phyloP scores from a whole-genome alignment of 257 asterid species.

The Buddleja alternifolia region DNA sequence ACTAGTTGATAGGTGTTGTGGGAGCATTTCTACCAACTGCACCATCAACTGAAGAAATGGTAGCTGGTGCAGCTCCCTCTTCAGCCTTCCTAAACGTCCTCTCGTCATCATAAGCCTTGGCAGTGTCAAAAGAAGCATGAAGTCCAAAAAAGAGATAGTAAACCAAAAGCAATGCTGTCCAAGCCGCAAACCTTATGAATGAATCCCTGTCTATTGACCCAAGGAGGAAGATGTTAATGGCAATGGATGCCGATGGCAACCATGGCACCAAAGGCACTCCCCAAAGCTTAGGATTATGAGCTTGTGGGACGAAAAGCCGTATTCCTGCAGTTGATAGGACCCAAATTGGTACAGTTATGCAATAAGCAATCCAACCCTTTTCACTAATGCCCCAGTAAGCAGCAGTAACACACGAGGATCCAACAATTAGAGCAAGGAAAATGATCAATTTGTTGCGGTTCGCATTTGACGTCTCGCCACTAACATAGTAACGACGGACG shows the following conservation, averaged over 20 bases:
- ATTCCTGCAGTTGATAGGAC: slow-evolving; percentile 42
- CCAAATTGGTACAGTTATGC: slow-evolving; percentile 56
- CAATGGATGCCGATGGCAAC: slow-evolving; percentile 60
- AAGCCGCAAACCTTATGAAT: slow-evolving; percentile 43
- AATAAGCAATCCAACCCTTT: slow-evolving; percentile 52
- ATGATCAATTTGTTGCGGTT: slow-evolving; percentile 41
- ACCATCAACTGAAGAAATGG: neutral
- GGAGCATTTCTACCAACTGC: neutral
- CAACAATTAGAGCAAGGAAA: slow-evolving; percentile 37
- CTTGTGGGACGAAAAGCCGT: slow-evolving; percentile 47
- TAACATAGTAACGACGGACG: slow-evolving; percentile 56
- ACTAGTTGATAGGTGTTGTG: neutral
- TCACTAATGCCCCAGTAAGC: slow-evolving; percentile 45
- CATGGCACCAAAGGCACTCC: slow-evolving; percentile 74
- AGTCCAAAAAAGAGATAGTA: slow-evolving; percentile 56
- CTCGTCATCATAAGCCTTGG: slow-evolving; percentile 36
- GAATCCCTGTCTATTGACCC: slow-evolving; percentile 53
- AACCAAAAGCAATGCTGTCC: slow-evolving; percentile 41
- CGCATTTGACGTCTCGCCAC: slow-evolving; percentile 38
- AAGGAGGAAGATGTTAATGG: slow-evolving; percentile 49
- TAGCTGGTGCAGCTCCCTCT: slow-evolving; percentile 30
- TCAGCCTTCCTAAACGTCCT: slow-evolving; percentile 27
- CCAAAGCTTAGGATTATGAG: slow-evolving; percentile 53
- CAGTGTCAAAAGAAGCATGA: slow-evolving; percentile 63
- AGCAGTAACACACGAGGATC: slow-evolving; percentile 48